Base-by-base conservation (phyloP, 371 early-diverging fungal species). In the Mucor racemosus region DNA sequence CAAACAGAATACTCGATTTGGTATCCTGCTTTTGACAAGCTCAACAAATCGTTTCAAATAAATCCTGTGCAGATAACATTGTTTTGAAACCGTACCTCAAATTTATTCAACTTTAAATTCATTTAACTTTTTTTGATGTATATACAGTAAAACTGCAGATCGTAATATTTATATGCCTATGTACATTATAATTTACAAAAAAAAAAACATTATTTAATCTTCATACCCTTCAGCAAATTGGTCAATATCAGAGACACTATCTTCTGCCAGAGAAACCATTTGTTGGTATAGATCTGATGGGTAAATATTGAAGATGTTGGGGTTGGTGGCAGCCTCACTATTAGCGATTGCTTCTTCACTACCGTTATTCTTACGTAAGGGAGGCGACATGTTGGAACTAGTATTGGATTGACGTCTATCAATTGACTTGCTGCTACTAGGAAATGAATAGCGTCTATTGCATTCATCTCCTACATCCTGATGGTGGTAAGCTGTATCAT, bases 151-250 rank as follows among this genome's bases (percentile, higher is more conserved):
- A 26, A 26, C 26, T 26, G 1, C 5, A 21, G 4, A 21, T 50
- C 21, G 7, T 4, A 48, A 31, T 31, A 4, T 53, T 31, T 53
- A 53, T 53, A 13, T 9, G 21, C 26, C 0, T 26, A 14, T 53
- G 5, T 53, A 26, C 53, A 53, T 31, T 26, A 26, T 26, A 26
- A 26, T 26, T 26, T 26, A 26, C 26, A 26, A 26, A 26, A 26
- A 26, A 26, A 26, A 1, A 26, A 26, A 1, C 26, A 26, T 3
- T 26, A 26, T 13, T 53, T 55, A 72, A n/a, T 72, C 72, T 39
- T 72, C 72, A 36, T 58, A 72, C 8, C 81, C 81, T 67, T 72
- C 71, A 4, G 66, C 48, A 55, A 80, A 78, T 41, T 78, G 73
- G 36, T 75, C 58, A 6, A 80, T 80, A 50, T 75, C 77, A 46